phyloP scores from a whole-genome alignment of 306 rosid species.

The Vigna trinervia region DNA sequence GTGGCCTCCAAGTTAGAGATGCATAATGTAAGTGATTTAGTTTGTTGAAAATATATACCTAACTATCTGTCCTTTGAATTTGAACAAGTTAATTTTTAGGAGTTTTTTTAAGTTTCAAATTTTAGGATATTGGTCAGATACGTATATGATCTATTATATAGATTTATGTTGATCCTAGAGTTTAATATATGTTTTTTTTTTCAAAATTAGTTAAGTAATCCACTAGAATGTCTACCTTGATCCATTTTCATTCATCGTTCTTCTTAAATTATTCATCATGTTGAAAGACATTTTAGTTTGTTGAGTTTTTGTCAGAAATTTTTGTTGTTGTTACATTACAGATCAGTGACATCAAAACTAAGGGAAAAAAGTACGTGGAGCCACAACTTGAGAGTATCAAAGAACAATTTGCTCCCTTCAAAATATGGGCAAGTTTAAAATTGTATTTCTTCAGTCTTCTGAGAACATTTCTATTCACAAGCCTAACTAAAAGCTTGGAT shows the following conservation, averaged over 20 bases:
- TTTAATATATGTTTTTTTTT: neutral
- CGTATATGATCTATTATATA: too few species aligned
- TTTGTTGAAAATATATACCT: too few species aligned
- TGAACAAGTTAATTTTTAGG: too few species aligned
- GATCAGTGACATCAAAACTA: conserved; percentile 66
- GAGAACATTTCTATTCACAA: conserved; percentile 24
- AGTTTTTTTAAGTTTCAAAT: too few species aligned
- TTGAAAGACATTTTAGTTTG: conserved; percentile 36
- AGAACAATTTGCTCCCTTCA: conserved; percentile 68
- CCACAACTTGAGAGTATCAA: conserved; percentile 66
- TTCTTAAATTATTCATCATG: conserved; percentile 34
- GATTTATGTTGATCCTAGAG: conserved; percentile 14
- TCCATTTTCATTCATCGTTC: conserved; percentile 9
- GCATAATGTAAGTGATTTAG: conserved; percentile 58
- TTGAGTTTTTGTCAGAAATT: conserved; percentile 34
- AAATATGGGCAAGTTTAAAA: conserved; percentile 64
- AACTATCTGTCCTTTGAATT: too few species aligned
- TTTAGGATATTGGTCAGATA: too few species aligned
- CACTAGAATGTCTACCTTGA: conserved; percentile 15
- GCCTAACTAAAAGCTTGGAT: conserved; percentile 42
- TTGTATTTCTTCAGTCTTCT: conserved; percentile 6
- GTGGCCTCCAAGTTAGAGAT: conserved; percentile 74
- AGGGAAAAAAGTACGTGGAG: conserved; percentile 66
- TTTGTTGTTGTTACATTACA: conserved; percentile 56
- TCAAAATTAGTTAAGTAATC: neutral